Percentiles rank a stretch among this genome's conserved stretches.
phyloP scores from a whole-genome alignment of 768 basidiomycete species.

The Xerocomellus dryophilus region DNA sequence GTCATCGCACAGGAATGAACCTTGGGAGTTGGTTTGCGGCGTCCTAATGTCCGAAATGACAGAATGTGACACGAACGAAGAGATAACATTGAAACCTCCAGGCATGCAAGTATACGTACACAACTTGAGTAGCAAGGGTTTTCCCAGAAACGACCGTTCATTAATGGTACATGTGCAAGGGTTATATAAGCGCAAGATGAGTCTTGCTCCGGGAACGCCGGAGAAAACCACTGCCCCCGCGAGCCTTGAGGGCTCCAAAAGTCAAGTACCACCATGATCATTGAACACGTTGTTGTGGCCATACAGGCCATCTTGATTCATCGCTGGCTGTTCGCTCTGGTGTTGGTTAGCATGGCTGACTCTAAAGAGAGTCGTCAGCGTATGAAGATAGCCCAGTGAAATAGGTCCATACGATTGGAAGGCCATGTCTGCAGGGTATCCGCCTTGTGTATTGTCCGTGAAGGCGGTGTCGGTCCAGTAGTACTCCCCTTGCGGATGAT shows the following conservation, averaged over 20 bases:
- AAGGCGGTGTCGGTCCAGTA: not conserved
- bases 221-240: not conserved
- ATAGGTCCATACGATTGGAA: constrained; percentile 9
- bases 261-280: constrained; percentile 10
- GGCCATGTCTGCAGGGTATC: constrained; percentile 5
- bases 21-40: not conserved
- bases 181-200: constrained; percentile 8
- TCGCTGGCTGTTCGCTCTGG: constrained; percentile 9
- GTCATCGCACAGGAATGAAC: constrained; percentile 14
- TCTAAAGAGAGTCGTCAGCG: constrained; percentile 1
- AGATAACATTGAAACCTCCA: constrained; percentile 11
- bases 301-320: constrained; percentile 6
- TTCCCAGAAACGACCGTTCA: not conserved
- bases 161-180: not conserved
- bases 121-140: not conserved
- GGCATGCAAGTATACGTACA: not conserved
- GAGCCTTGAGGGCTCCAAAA: not conserved
- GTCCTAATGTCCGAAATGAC: constrained; percentile 15
- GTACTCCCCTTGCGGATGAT: not conserved
- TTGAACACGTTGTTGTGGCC: constrained; percentile 10
- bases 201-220: not conserved
- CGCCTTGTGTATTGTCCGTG: not conserved
- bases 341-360: constrained; percentile 7
- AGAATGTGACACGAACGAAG: constrained; percentile 23
- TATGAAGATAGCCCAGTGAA: not conserved